Base-by-base conservation (phyloP, 2,329 filamentous ascomycete genomes). In the Stemphylium beticola region DNA sequence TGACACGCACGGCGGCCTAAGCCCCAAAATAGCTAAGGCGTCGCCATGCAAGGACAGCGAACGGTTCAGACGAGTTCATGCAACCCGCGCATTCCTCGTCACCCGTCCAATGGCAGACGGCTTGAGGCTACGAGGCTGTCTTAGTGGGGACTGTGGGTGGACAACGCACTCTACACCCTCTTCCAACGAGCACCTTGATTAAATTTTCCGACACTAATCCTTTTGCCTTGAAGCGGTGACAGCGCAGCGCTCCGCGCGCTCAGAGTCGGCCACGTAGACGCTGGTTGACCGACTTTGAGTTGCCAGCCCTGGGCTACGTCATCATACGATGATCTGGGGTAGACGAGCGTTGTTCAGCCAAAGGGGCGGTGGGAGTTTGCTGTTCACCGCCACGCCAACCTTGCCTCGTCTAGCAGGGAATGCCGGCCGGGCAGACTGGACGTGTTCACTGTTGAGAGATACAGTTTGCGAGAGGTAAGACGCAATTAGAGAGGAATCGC, bases 331-430 rank as follows among this genome's bases (percentile, higher is more conserved):
- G 9, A 29, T 29, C 26, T 51, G 60, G 64, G 61, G 64, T 62
- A 63, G 53, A 62, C 52, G 58, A 57, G 32, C 38, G 38, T 34
- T 49, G 47, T 43, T 34, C 36, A 43, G 38, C 32, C 15, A 32
- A 49, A 60, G 20, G 26, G 57, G 64, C 61, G 64, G 56, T 61
- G 55, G 60, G 56, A 47, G 33, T 46, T 50, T 57, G 61, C 55
- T 62, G 55, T 69, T 69, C 68, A 71, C 68, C 68, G 68, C 68
- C 61, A 67, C 60, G 39, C 41, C 53, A 41, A 37, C 43, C 43
- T 24, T 33, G 24, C 22, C n/a, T 11, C 6, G 26, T 31, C 4
- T 29, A 42, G 51, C 64, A 64, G 62, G 64, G 65, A 57, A 61
- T 58, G 61, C 64, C 61, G 43, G 46, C 9, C 29, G 39, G 62